Evolutionary conservation across 768 basidiomycete species (phyloP), one percentile per base, ranked within the genome.

Genomic region (Leccinum rimulosum): DNA sequence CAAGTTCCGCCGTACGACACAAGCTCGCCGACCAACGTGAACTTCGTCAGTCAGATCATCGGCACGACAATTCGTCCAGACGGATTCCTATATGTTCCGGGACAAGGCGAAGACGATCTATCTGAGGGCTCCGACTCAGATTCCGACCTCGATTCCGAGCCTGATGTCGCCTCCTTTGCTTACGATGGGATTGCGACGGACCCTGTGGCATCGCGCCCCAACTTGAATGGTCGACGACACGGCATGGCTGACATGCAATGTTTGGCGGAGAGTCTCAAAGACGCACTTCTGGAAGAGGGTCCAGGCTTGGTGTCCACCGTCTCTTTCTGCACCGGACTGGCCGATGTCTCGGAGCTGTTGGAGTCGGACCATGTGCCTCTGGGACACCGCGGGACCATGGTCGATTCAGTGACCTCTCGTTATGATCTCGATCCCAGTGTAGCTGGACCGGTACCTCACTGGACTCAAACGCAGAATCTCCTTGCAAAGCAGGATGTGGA

Each of bases 1-100:
- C 45, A 25, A 25, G 19, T 65, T 65, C 63, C 62, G 1, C 59
- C 68, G 3, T 69, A 64, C 45, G 62, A 62, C 31, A 60, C 52
- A 22, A 57, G 51, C 30, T 52, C 27, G 15, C 9, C 31, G 4
- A 56, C 50, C 6, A 48, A 47, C 9, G 22, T 35, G 33, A 48
- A 38, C 5, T 64, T 69, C 53, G 50, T 17, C 28, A 68, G 58
- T 30, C 10, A 55, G 5, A 30, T 65, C 43, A 70, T 70, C 28
- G 65, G 60, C 4, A 43, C 57, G 35, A 69, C 61, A 1, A 28
- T 40, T 25, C 65, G 57, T 1, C 22, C 22, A 0, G 53, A 56
- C 6, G 7, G 35, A 3, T 69, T 67, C 57, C 59, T 70, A 12
- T 55, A 33, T 6, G 33, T 68, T 6, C 57, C 57, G 1, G 60